Evolutionary conservation across 139 green algal species (phyloP).

Genomic region (Zygnema circumcarinatum): DNA sequence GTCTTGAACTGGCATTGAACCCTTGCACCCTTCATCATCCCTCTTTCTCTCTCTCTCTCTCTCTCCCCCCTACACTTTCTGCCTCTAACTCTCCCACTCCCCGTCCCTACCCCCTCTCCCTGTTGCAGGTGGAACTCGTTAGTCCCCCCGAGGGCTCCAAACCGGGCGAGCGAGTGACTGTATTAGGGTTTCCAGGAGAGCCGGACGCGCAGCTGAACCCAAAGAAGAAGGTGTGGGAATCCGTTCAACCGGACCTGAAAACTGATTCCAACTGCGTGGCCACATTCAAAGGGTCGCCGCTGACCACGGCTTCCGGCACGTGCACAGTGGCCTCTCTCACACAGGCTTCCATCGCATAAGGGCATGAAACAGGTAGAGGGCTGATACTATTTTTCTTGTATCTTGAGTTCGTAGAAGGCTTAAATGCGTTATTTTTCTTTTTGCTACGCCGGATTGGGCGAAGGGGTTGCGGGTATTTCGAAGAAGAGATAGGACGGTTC

Average conservation of each 20-base stretch:
- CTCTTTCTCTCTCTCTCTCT: not conserved
- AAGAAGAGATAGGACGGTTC: too few species aligned
- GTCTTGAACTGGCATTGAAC: conserved; percentile 56
- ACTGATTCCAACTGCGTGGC: conserved; percentile 29
- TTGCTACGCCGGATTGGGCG: too few species aligned
- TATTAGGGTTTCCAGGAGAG: conserved; percentile 74
- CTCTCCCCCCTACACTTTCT: not conserved
- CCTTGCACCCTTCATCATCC: not conserved
- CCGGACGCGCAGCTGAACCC: conserved; percentile 85
- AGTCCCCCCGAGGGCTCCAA: conserved; percentile 75
- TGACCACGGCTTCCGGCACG: conserved; percentile 29
- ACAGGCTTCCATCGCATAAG: conserved; percentile 19
- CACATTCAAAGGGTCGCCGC: conserved; percentile 38
- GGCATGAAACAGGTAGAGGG: too few species aligned
- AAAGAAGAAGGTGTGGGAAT: conserved; percentile 59
- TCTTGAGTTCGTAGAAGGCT: too few species aligned
- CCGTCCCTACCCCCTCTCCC: not conserved
- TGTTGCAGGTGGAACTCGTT: conserved; percentile 74
- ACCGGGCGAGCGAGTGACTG: conserved; percentile 77
- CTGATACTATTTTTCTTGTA: too few species aligned
- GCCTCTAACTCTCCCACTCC: not conserved
- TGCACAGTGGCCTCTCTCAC: conserved; percentile 34
- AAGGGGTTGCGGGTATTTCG: too few species aligned
- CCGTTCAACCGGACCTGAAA: conserved; percentile 43
- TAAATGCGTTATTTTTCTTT: too few species aligned